Percentiles rank a stretch among this genome's conserved stretches.
phyloP scores from a whole-genome alignment of 2,329 filamentous ascomycete species.

The Cryphonectria carpinicola region DNA sequence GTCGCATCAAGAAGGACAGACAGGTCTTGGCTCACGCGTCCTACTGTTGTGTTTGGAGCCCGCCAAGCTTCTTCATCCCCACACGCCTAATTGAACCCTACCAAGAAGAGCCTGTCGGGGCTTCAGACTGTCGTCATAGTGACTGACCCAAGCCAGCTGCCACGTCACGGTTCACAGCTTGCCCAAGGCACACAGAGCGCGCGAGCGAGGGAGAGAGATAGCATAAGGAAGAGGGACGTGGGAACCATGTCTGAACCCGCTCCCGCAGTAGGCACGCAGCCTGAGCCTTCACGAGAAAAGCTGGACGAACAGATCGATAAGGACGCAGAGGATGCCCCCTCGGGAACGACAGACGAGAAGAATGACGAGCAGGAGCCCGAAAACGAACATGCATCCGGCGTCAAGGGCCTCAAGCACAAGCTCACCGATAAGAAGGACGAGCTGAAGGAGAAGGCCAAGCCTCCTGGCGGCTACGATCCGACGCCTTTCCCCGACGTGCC shows the following conservation, averaged over 20 bases:
- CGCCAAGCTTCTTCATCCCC: slow-evolving; percentile 6
- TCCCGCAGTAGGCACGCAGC: background rate
- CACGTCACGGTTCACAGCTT: slow-evolving; percentile 2
- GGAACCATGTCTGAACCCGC: slow-evolving; percentile 17
- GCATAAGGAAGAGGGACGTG: background rate
- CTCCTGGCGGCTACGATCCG: slow-evolving; percentile 77
- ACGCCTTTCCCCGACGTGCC: slow-evolving; percentile 77
- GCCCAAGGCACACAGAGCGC: slow-evolving; percentile 13
- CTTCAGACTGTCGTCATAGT: slow-evolving; percentile 20
- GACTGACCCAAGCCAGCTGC: slow-evolving; percentile 1
- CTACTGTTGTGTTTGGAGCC: background rate
- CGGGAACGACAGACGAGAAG: background rate
- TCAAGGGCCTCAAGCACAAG: slow-evolving; percentile 39
- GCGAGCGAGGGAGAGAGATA: background rate
- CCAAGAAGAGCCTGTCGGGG: background rate
- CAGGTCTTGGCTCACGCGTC: background rate
- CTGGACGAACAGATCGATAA: background rate
- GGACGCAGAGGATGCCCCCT: background rate
- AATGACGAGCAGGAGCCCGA: background rate
- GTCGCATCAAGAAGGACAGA: background rate
- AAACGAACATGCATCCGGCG: background rate
- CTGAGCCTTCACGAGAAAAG: background rate
- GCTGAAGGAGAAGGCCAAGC: slow-evolving; percentile 49
- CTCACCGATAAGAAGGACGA: slow-evolving; percentile 43
- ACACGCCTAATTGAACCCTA: background rate